phyloP scores from a whole-genome alignment of 805 yeast genomes.

The Kluyveromyces siamensis region DNA sequence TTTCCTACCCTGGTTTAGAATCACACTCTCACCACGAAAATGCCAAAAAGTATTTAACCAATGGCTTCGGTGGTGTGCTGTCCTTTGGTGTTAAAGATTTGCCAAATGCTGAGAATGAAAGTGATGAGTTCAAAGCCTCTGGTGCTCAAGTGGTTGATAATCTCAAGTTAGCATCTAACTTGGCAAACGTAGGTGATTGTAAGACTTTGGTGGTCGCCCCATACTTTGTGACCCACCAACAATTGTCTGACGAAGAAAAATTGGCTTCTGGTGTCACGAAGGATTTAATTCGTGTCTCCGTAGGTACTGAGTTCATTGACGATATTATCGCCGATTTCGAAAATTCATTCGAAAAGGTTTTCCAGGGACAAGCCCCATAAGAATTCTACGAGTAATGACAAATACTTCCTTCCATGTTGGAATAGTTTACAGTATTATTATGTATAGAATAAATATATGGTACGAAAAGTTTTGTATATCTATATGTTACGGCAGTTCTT shows the following conservation, averaged over 20 bases:
- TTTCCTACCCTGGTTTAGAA: slow-evolving; percentile 84
- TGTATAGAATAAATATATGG: neutral
- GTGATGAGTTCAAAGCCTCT: slow-evolving; percentile 59
- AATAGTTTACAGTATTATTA: neutral
- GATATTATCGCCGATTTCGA: slow-evolving; percentile 86
- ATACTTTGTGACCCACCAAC: slow-evolving; percentile 92
- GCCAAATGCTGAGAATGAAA: slow-evolving; percentile 35
- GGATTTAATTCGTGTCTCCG: slow-evolving; percentile 80
- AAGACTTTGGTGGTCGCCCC: slow-evolving; percentile 95
- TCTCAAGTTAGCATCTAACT: slow-evolving; percentile 78
- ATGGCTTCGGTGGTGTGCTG: slow-evolving; percentile 81
- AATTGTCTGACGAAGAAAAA: slow-evolving; percentile 75
- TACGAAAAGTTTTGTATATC: neutral
- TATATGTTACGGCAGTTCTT: no score
- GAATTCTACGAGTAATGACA: neutral
- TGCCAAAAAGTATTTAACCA: slow-evolving; percentile 72
- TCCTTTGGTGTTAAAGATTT: slow-evolving; percentile 81
- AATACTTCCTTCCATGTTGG: neutral
- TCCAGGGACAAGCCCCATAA: slow-evolving; percentile 22
- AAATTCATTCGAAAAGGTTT: slow-evolving; percentile 67
- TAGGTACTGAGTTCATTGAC: slow-evolving; percentile 86
- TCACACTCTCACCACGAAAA: slow-evolving; percentile 68
- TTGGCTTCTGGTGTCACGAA: slow-evolving; percentile 76
- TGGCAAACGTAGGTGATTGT: slow-evolving; percentile 96
- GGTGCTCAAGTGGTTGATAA: slow-evolving; percentile 80